Conservation (phyloP, 2,329 filamentous ascomycete genomes). For the Fusarium vanettenii region DNA sequence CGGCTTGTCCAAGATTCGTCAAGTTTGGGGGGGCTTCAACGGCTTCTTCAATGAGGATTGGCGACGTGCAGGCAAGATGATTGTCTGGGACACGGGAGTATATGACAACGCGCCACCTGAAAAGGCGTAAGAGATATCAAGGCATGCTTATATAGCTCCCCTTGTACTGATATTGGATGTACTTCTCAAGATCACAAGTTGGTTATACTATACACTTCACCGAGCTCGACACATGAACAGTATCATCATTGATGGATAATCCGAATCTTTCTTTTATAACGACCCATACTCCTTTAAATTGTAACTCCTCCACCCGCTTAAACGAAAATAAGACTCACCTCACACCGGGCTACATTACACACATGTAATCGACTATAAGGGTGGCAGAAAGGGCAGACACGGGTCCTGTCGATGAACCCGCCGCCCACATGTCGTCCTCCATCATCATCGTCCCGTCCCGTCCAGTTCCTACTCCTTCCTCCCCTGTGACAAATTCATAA, state of each 20-base stretch:
- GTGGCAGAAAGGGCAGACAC: constrained; percentile 8
- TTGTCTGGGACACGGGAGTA: constrained; percentile 68
- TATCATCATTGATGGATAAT: constrained; percentile 6
- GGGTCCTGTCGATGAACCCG: constrained; percentile 20
- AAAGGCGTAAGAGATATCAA: background rate
- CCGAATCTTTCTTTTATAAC: constrained; percentile 29
- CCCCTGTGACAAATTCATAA: constrained; percentile 18
- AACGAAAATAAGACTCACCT: constrained; percentile 29
- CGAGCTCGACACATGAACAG: background rate
- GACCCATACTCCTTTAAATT: constrained; percentile 37
- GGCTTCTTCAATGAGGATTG: constrained; percentile 72
- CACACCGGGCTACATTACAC: constrained; percentile 40
- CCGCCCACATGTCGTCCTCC: constrained; percentile 19
- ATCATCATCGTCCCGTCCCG: constrained; percentile 17
- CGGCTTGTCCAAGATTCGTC: constrained; percentile 53
- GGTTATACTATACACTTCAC: background rate
- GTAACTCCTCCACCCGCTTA: constrained; percentile 36
- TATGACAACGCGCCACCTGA: constrained; percentile 33
- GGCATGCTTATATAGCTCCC: background rate
- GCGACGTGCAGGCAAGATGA: constrained; percentile 65
- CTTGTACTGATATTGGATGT: constrained; percentile 5
- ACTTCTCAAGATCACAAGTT: background rate
- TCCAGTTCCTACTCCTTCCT: constrained; percentile 24
- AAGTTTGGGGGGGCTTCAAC: constrained; percentile 69
- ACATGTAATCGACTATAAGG: constrained; percentile 39